Evolutionary conservation across 2,329 filamentous ascomycete genomes (phyloP), one percentile per base, ranked within the genome.

Genomic region (Aphanocladium album): DNA sequence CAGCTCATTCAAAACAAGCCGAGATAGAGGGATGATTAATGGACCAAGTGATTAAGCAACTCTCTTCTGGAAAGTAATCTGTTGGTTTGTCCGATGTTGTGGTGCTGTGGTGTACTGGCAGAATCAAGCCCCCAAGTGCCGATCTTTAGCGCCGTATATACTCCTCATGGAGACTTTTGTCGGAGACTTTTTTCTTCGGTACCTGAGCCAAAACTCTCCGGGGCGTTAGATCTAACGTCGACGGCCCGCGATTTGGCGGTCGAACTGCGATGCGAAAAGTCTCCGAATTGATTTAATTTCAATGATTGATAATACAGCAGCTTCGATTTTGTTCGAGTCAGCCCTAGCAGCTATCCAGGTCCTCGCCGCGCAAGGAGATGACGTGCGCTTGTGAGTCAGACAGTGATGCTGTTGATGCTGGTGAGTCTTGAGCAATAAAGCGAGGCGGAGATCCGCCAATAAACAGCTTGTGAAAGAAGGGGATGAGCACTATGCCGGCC

Each of bases 61-160:
- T 46, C n/a, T n/a, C n/a, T 25, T 25, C n/a, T n/a, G n/a, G 19
- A 12, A 17, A n/a, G 39, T 27, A 14, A 39, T 23, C 16, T 54
- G 16, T 41, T 50, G 27, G 46, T 54, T 30, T 23, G 5, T 1
- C 5, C n/a, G 50, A 19, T 41, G 33, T 25, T 25, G 21, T 14
- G 19, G 21, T 58, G 16, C 14, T 14, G 25, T 30, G 21, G n/a
- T 47, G 41, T 46, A 9, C 21, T 9, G 43, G 19, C 50, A 7
- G n/a, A 46, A 45, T 12, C 2, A 41, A 27, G 46, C 21, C 19
- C 33, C 17, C 21, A 11, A n/a, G 11, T 37, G 35, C 35, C 14
- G 33, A 57, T 46, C 19, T 23, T 49, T 49, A 47, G 56, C 46
- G 56, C 46, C 39, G 46, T 30, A 39, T 58, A 58, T 58, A 58